Evolutionary conservation across 768 basidiomycete species (phyloP).

Genomic region (Naganishia vaughanmartiniae): DNA sequence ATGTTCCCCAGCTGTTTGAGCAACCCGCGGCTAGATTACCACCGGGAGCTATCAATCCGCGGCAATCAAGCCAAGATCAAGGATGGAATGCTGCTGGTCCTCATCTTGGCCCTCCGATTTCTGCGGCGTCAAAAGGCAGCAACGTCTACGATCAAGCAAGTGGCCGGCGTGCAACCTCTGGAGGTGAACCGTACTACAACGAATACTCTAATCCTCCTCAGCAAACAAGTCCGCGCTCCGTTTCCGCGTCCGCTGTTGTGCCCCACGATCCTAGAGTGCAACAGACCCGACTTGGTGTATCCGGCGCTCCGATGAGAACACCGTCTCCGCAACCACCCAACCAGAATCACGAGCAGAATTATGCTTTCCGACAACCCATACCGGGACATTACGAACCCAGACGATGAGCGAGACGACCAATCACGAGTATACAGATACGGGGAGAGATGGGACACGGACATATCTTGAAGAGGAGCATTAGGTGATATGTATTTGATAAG

Average conservation of each 20-base stretch:
- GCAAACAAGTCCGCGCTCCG: not conserved
- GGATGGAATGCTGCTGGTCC: not conserved
- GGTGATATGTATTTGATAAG: not conserved
- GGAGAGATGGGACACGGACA: not conserved
- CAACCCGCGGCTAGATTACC: constrained; percentile 26
- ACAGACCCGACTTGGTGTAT: not conserved
- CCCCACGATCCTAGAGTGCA: not conserved
- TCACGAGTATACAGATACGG: not conserved
- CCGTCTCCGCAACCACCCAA: constrained; percentile 16
- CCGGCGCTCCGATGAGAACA: not conserved
- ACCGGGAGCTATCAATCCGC: constrained; percentile 35
- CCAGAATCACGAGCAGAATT: constrained; percentile 4
- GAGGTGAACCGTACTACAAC: constrained; percentile 13
- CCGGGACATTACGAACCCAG: constrained; percentile 19
- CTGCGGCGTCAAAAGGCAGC: not conserved
- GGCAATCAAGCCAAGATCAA: constrained; percentile 20
- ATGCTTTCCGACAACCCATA: constrained; percentile 12
- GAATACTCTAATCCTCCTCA: not conserved
- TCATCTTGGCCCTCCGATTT: not conserved
- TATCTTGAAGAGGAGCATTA: not conserved
- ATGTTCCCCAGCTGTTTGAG: constrained; percentile 3
- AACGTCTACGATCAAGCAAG: not conserved
- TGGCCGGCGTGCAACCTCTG: constrained; percentile 7
- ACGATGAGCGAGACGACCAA: not conserved
- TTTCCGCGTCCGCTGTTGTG: not conserved